Percentiles rank a stretch among this genome's conserved stretches.
Evolutionary conservation across 257 asterid species (phyloP).

Genomic region (Verbena officinalis): DNA sequence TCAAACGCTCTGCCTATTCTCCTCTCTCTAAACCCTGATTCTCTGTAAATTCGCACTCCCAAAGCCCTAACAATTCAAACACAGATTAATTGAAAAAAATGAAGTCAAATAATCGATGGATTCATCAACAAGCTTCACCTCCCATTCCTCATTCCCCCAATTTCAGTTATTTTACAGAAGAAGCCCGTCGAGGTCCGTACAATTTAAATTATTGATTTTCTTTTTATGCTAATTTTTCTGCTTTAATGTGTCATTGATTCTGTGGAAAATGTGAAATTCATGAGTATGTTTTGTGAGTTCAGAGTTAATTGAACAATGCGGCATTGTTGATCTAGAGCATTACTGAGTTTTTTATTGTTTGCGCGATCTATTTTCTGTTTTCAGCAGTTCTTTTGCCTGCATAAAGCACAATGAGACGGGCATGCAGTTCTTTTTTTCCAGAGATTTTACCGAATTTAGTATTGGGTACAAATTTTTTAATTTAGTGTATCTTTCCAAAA

Average conservation of each 20-base stretch:
- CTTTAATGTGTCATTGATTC: not conserved
- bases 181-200: conserved; percentile 38
- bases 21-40: no score
- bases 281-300: not conserved
- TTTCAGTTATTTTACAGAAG: conserved; percentile 27
- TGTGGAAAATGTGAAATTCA: not conserved
- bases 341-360: not conserved
- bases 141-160: conserved; percentile 23
- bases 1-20: no score
- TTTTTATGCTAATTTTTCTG: not conserved
- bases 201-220: not conserved
- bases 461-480: not conserved
- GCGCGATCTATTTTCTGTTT: not conserved
- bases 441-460: not conserved
- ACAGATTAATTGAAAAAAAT: conserved; percentile 16
- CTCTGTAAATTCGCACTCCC: no score
- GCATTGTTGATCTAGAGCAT: conserved; percentile 18
- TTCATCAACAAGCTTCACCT: conserved; percentile 25
- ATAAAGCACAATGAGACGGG: not conserved
- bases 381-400: not conserved
- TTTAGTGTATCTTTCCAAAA: not conserved
- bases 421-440: not conserved
- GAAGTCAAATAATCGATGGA: conserved; percentile 33
- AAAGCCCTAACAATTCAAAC: no score
- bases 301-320: conserved; percentile 1